Evolutionary conservation across 164 flowering plant species (phyloP), one percentile per base, ranked within the genome.

Genomic region (Protea cynaroides): DNA sequence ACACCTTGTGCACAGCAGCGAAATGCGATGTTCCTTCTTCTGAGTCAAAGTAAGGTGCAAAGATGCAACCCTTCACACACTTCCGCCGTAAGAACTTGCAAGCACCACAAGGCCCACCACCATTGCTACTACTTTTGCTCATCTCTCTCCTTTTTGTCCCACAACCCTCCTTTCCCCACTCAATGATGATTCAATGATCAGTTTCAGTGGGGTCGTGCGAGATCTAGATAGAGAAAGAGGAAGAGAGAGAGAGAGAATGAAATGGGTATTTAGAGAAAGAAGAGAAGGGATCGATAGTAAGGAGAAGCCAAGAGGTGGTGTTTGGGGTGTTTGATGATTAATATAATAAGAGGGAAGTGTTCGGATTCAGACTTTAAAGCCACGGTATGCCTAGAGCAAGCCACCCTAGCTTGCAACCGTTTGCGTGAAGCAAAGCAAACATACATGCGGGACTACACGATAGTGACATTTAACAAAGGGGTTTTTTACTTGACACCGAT

Each of bases 381-480:
- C 77, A 78, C 72, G 79, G 72, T 12, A 65, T 12, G 56, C 15
- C 56, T 14, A 37, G 14, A 58, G 24, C 18, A 3, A 11, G 7
- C 44, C 19, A 34, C 9, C 52, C 37, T 24, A 8, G 61, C 47
- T 24, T 23, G 61, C 47, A 61, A 63, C 51, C 18, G 72, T 22
- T 77, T 78, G 85, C 85, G 83, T 82, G 80, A 82, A 79, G 85
- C 34, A 80, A 82, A 79, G 85, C 34, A 80, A 80, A 73, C 68
- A 72, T 46, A 73, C 67, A 76, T 63, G 58, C 65, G 67, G 46
- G 63, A 36, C 21, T 54, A 66, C 29, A 64, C 69, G 63, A 61
- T 44, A 44, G 12, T 44, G 49, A 12, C 12, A 12, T 40, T 7
- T 40, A 7, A 40, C n/a, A n/a, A n/a, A n/a, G n/a, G n/a, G n/a